Percentiles rank a stretch among this genome's conserved stretches.
phyloP scores from a whole-genome alignment of 129 eudicot species.

The Arctium lappa region DNA sequence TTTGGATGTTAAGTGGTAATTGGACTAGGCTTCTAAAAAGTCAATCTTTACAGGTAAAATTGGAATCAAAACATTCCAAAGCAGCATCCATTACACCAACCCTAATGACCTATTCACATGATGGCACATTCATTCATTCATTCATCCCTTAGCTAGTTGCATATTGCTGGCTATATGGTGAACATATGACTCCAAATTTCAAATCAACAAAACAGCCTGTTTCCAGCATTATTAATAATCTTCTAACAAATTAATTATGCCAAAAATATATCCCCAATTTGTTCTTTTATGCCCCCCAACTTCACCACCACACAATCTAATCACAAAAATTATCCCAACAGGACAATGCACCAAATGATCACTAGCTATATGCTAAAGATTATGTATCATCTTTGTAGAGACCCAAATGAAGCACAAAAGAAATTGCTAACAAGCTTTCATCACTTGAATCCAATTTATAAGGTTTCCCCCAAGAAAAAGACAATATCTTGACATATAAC shows the following conservation, averaged over 20 bases:
- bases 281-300: slow-evolving; percentile 10
- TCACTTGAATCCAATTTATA: slow-evolving; percentile 22
- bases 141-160: neutral
- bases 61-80: neutral
- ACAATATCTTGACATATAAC: slow-evolving; percentile 24
- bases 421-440: neutral
- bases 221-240: slow-evolving; percentile 14
- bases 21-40: neutral
- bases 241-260: neutral
- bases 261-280: slow-evolving; percentile 4
- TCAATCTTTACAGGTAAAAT: neutral
- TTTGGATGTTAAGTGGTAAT: neutral
- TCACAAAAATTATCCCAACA: neutral
- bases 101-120: neutral
- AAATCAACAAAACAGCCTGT: slow-evolving; percentile 33
- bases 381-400: neutral
- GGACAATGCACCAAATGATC: slow-evolving; percentile 2
- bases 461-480: slow-evolving; percentile 8
- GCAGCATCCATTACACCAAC: neutral
- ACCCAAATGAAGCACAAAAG: neutral
- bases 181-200: slow-evolving; percentile 17
- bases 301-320: slow-evolving; percentile 17
- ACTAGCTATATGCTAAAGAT: neutral
- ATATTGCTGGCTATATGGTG: slow-evolving; percentile 18
- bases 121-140: neutral